Base-by-base conservation (phyloP, 495 filamentous ascomycete genomes). In the Schizothecium vesticola region DNA sequence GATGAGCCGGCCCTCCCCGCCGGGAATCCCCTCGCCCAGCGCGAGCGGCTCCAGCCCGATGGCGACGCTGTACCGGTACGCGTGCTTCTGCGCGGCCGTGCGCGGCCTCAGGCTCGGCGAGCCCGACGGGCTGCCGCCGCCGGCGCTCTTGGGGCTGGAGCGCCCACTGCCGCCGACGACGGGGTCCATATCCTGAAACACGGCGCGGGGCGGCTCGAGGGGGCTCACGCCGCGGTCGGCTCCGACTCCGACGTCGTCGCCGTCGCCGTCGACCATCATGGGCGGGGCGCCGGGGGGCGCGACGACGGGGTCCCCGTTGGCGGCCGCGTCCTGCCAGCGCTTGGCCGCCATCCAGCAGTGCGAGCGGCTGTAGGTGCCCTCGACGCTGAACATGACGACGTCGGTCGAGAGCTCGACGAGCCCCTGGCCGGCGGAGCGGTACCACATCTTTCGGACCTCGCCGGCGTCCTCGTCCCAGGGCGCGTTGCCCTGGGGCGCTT, bases 281-380 rank as follows among this genome's bases (percentile, higher is more conserved):
- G 43, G 43, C 43, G 43, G 43, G 16, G 8, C 75, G 71, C 43
- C 74, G 67, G 25, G 61, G 56, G 24, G 71, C 70, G 6, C 66
- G 43, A 21, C 25, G 19, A 56, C 24, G 9, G 26, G 22, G 23
- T 24, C 22, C 1, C n/a, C 43, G 16, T 33, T n/a, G 74, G 66
- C 31, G 71, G 24, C 51, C 19, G 43, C 63, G 22, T 74, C 69
- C 56, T 80, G 74, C 92, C 92, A 96, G 65, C 88, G 85, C 75
- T 91, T 88, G 16, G 92, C 94, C 57, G 90, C 85, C 62, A 89
- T 78, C 95, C 95, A 99, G 80, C 94, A 97, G 78, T 98, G 95
- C 70, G 88, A 92, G 26, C 93, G 90, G 29, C 90, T 89, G 78
- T 96, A 99, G 63, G 92, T 90, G 59, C 90, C 94, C 73, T 97